Percentiles rank a stretch among this genome's conserved stretches.
Evolutionary conservation across 805 yeast genomes (phyloP).

Genomic region (Osmozyma mogii): DNA sequence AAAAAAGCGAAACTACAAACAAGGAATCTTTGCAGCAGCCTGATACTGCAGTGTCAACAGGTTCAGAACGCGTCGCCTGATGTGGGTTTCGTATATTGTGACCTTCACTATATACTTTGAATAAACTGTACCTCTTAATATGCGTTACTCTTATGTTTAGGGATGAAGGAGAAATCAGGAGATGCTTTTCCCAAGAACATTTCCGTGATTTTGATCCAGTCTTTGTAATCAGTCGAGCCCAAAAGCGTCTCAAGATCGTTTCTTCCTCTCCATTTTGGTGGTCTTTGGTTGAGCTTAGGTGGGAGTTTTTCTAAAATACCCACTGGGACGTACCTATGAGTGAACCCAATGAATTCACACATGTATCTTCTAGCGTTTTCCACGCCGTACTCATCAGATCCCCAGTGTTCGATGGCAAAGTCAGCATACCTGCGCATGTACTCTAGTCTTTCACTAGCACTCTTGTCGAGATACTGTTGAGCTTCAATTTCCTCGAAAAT

Average conservation of each 20-base stretch:
- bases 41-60: too few relatives aligned
- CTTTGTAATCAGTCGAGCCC: constrained; percentile 77
- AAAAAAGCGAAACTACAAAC: too few relatives aligned
- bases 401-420: constrained; percentile 94
- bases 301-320: constrained; percentile 88
- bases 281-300: constrained; percentile 85
- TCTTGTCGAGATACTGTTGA: constrained; percentile 82
- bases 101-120: too few relatives aligned
- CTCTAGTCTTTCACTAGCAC: constrained; percentile 82
- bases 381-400: constrained; percentile 91
- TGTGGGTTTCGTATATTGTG: too few relatives aligned
- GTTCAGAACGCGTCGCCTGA: too few relatives aligned
- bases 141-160: constrained; percentile 93
- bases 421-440: constrained; percentile 61
- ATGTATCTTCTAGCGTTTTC: constrained; percentile 79
- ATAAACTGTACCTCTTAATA: too few relatives aligned
- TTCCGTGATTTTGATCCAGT: constrained; percentile 94
- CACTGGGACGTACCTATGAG: constrained; percentile 90
- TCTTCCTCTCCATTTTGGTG: constrained; percentile 90
- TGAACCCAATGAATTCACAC: constrained; percentile 91
- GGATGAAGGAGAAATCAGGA: constrained; percentile 67
- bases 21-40: too few relatives aligned
- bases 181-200: constrained; percentile 88
- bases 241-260: constrained; percentile 85
- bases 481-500: constrained; percentile 92